Percentiles rank a stretch among this genome's conserved stretches.
Conservation (phyloP, 1,284 basidiomycete genomes). For the Ceratobasidium theobromae region DNA sequence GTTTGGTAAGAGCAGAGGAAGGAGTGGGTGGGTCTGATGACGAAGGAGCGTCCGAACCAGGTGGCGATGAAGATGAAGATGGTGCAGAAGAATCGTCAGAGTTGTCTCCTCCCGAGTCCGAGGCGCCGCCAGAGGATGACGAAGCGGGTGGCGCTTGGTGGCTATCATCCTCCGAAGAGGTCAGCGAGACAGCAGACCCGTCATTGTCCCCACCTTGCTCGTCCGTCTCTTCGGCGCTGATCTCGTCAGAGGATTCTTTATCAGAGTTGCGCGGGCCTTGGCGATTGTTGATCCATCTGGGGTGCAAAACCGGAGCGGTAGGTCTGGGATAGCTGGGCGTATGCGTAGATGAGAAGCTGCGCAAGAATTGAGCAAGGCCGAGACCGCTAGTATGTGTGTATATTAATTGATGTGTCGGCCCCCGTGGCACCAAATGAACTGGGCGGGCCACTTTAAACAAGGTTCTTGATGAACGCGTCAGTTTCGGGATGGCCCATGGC, state of each 20-base stretch:
- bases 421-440: not conserved
- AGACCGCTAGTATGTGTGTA: not conserved
- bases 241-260: slow-evolving; percentile 13
- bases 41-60: slow-evolving; percentile 34
- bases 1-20: slow-evolving; percentile 70
- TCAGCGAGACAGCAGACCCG: slow-evolving; percentile 6
- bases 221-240: slow-evolving; percentile 18
- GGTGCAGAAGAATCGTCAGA: slow-evolving; percentile 27
- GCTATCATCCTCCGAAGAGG: slow-evolving; percentile 28
- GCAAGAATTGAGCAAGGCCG: not conserved
- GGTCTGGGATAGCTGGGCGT: slow-evolving; percentile 34
- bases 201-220: slow-evolving; percentile 1
- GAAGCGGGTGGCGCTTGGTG: slow-evolving; percentile 33
- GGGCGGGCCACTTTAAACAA: not conserved
- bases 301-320: slow-evolving; percentile 39
- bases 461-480: slow-evolving; percentile 26
- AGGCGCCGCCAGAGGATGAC: slow-evolving; percentile 33
- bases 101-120: slow-evolving; percentile 16
- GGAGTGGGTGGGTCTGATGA: slow-evolving; percentile 28
- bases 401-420: not conserved
- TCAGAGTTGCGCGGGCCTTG: not conserved
- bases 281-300: slow-evolving; percentile 42
- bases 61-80: slow-evolving; percentile 33
- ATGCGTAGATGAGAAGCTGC: slow-evolving; percentile 21
- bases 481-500: slow-evolving; percentile 13